Percentiles rank a stretch among this genome's conserved stretches.
These are phyloP conservation scores for Rutstroemia sp. DNA, from an alignment of 2,329 filamentous ascomycete species.

Conservation along the genomic window DNA sequence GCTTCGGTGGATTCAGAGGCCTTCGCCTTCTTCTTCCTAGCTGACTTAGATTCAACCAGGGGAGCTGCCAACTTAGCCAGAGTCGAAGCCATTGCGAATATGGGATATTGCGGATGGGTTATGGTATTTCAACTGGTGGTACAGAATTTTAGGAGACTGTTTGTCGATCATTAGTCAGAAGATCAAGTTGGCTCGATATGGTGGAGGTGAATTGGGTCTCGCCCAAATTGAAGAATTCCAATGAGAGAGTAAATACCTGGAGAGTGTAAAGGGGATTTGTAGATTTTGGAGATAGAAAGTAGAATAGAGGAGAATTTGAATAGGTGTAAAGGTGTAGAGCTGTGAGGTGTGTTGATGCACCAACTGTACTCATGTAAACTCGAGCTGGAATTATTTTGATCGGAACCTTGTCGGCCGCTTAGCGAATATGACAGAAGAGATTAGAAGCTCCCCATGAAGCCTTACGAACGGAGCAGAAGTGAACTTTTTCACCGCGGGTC, in stretches of 20 bases:
- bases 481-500: no score
- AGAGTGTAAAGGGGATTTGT: neutral
- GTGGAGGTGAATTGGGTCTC: no score
- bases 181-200: no score
- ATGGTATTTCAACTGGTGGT: conserved; percentile 3
- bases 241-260: neutral
- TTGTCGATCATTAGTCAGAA: neutral
- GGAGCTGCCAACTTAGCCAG: conserved; percentile 55
- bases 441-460: neutral
- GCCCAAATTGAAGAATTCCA: neutral
- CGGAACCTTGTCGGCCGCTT: conserved; percentile 8
- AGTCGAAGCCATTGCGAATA: conserved; percentile 52
- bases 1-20: conserved; percentile 36
- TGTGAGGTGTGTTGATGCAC: no score
- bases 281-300: neutral
- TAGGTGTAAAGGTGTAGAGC: neutral
- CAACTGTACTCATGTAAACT: neutral
- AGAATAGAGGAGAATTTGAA: neutral
- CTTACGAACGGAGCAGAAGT: no score
- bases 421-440: conserved; percentile 9
- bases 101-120: conserved; percentile 32
- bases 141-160: neutral
- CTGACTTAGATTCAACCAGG: conserved; percentile 55
- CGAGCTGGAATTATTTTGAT: conserved; percentile 1
- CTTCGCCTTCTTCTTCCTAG: conserved; percentile 63